Percentiles rank a stretch among this genome's conserved stretches.
Conservation (phyloP, 495 filamentous ascomycete genomes). For the Neurospora tetrasperma region DNA sequence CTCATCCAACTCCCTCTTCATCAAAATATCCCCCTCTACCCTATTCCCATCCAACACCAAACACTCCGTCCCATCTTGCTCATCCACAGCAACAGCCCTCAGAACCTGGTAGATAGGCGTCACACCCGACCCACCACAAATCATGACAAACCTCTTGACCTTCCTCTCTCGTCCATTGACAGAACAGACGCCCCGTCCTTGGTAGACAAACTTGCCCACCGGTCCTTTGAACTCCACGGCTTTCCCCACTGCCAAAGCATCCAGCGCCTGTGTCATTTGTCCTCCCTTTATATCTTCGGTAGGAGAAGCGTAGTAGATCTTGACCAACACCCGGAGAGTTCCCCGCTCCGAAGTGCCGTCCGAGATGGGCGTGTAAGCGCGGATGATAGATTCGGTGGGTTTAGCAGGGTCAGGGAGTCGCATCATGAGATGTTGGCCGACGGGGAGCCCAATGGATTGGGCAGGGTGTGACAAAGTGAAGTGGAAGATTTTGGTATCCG, state of each 20-base stretch:
- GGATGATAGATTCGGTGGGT: slow-evolving; percentile 62
- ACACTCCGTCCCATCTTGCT: slow-evolving; percentile 39
- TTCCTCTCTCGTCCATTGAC: slow-evolving; percentile 48
- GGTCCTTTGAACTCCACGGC: slow-evolving; percentile 84
- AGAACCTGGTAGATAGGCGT: slow-evolving; percentile 90
- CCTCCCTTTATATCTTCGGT: slow-evolving; percentile 46
- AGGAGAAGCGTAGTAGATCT: slow-evolving; percentile 65
- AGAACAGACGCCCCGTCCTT: slow-evolving; percentile 52
- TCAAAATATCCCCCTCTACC: slow-evolving; percentile 73
- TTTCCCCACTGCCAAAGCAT: slow-evolving; percentile 58
- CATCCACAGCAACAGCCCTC: slow-evolving; percentile 52
- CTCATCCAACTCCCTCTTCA: slow-evolving; percentile 61
- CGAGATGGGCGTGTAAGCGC: slow-evolving; percentile 84
- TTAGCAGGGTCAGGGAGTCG: slow-evolving; percentile 57
- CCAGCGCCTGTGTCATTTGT: slow-evolving; percentile 76
- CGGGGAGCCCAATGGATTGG: slow-evolving; percentile 69
- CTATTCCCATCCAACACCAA: slow-evolving; percentile 75
- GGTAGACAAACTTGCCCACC: slow-evolving; percentile 78
- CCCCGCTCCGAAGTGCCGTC: slow-evolving; percentile 45
- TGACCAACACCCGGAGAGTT: slow-evolving; percentile 64
- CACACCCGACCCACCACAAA: slow-evolving; percentile 81
- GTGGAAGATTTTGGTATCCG: slow-evolving; percentile 75
- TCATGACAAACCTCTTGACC: slow-evolving; percentile 72
- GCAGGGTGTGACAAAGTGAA: slow-evolving; percentile 66
- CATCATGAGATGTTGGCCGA: slow-evolving; percentile 86